phyloP scores from a whole-genome alignment of 352 stramenopile genomes.

The Thalassiosira hispida region DNA sequence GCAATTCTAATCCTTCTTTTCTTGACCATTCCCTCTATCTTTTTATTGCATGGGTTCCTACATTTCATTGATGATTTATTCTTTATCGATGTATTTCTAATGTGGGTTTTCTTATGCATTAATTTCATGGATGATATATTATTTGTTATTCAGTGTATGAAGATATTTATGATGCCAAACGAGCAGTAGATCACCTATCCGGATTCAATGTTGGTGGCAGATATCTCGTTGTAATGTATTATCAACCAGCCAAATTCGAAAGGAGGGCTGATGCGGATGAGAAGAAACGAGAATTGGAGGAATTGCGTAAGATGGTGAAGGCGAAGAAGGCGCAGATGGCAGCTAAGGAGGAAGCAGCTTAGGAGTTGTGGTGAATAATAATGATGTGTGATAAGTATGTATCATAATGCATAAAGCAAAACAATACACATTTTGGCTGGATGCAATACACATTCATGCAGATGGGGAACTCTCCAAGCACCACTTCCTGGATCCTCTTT shows the following conservation, averaged over 20 bases:
- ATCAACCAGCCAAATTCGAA: conserved; percentile 91
- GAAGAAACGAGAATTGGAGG: conserved; percentile 85
- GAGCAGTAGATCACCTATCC: conserved; percentile 97
- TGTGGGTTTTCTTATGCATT: no score
- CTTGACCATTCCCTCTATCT: no score
- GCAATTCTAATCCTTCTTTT: no score
- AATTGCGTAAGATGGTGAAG: conserved; percentile 71
- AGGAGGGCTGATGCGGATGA: conserved; percentile 75
- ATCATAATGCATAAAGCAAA: background rate
- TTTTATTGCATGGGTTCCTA: no score
- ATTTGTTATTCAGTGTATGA: conserved; percentile 85
- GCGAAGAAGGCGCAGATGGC: conserved; percentile 67
- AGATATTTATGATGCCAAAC: conserved; percentile 99
- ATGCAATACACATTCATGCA: no score
- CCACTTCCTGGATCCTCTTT: no score
- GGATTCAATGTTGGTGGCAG: conserved; percentile 99
- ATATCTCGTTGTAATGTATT: conserved; percentile 99
- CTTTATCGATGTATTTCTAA: no score
- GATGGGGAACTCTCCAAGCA: no score
- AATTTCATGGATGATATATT: conserved; percentile 10
- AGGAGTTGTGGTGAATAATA: background rate
- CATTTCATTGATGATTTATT: no score
- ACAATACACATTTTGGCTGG: background rate
- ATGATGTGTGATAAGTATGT: background rate
- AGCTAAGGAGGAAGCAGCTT: no score